Percentiles rank a stretch among this genome's conserved stretches.
These are phyloP conservation scores for Saccharomyces hybrid DNA, from an alignment of 1,139 yeast species.

Conservation along the genomic window DNA sequence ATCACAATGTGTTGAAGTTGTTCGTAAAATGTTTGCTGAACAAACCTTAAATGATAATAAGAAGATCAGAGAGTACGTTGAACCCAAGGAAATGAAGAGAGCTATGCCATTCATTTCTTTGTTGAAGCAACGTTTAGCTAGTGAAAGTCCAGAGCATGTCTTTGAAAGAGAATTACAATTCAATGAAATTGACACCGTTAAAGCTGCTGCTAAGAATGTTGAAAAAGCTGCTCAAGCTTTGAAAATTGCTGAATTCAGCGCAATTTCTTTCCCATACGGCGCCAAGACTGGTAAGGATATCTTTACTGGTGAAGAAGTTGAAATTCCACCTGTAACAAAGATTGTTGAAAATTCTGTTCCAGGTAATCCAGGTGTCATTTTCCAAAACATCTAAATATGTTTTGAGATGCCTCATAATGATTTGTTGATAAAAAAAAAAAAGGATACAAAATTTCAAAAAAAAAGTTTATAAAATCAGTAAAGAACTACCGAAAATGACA, in stretches of 20 bases:
- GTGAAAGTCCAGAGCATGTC: conserved; percentile 64
- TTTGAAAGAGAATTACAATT: conserved; percentile 82
- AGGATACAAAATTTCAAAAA: not conserved
- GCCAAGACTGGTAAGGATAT: conserved; percentile 54
- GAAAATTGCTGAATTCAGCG: conserved; percentile 42
- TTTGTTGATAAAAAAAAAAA: not conserved
- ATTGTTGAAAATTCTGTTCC: conserved; percentile 80
- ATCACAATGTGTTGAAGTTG: conserved; percentile 74
- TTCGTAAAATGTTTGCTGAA: conserved; percentile 65
- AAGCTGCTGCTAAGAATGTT: conserved; percentile 46
- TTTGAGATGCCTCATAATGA: not conserved
- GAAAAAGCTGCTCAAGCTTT: conserved; percentile 61
- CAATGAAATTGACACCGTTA: conserved; percentile 64
- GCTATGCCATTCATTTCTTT: conserved; percentile 95
- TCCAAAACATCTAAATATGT: conserved; percentile 43
- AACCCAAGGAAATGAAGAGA: conserved; percentile 76
- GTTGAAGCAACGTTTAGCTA: conserved; percentile 65
- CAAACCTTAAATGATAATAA: conserved; percentile 55
- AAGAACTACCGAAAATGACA: not conserved
- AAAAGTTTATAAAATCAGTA: not conserved
- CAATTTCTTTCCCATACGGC: conserved; percentile 55
- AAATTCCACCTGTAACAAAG: conserved; percentile 56
- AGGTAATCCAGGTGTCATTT: conserved; percentile 82
- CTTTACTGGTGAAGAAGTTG: conserved; percentile 62
- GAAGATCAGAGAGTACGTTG: conserved; percentile 50